Evolutionary conservation across 495 filamentous ascomycete species (phyloP), one percentile per base, ranked within the genome.

Genomic region (Aspergillus steynii): DNA sequence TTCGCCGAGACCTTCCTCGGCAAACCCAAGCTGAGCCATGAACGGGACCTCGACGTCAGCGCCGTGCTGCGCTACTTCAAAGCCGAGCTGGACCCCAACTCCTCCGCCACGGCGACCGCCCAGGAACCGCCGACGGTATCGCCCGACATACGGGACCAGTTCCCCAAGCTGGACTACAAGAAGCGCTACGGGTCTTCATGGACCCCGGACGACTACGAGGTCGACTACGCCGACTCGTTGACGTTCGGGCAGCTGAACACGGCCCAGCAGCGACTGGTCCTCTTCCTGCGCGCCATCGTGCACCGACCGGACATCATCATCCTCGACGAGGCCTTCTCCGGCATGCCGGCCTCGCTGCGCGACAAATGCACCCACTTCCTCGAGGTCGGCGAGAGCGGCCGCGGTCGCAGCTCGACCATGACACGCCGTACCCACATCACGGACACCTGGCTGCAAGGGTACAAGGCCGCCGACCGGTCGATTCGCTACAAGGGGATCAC

Each of bases 251-350:
- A 90, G 58, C 78, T 93, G 1, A 84, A 85, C 25, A 89, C 91
- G 66, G 87, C 86, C 5, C 86, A 91, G 1, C 95, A 99, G 73
- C 86, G 93, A 27, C 80, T 97, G 6, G 81, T 89, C 9, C 83
- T 99, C 2, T 95, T 98, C 72, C 77, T 98, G 29, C 86, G 96
- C 6, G 90, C 94, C 15, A 76, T 96, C 37, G 84, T 95, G 64
- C 89, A 92, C 62, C 83, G 83, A 56, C 91, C 93, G 0, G 94
- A 97, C 61, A 83, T 99, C 49, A 81, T 98, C 32, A 90, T 99
- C 45, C 83, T 98, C 2, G 95, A 98, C 66, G 95, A 99, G 73
- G 86, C 95, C 0, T 96, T 96, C 66, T 92, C 90, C 50, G 93
- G 94, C 29, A 91, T 99, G 86, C 87, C 93, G 60, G 86, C 88